These are phyloP conservation scores for Decorospora gaudefroyi DNA, from an alignment of 2,329 filamentous ascomycete genomes.

Conservation along the genomic window DNA sequence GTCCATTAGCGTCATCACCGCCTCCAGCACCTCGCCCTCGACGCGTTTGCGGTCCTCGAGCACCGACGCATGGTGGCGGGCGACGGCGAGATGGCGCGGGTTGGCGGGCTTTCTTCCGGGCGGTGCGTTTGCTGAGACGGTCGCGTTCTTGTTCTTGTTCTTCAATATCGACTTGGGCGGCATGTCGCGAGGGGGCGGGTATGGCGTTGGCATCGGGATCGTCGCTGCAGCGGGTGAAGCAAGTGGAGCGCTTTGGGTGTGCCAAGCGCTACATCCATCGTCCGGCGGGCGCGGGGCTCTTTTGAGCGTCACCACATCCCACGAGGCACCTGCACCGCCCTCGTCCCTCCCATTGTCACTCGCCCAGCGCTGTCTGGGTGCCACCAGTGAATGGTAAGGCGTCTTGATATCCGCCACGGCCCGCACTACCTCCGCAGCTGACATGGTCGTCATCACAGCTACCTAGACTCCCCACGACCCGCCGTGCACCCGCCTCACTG, in stretches of 20 bases:
- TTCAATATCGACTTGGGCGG: slow-evolving; percentile 55
- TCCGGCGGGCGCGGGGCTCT: slow-evolving; percentile 23
- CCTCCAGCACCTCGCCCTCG: slow-evolving; percentile 72
- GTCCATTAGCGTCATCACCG: slow-evolving; percentile 72
- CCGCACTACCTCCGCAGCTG: slow-evolving; percentile 20
- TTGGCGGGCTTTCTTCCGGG: slow-evolving; percentile 39
- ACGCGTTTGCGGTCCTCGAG: slow-evolving; percentile 82
- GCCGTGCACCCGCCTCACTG: slow-evolving; percentile 15
- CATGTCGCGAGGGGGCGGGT: slow-evolving; percentile 27
- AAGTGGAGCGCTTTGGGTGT: slow-evolving; percentile 12
- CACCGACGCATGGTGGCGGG: slow-evolving; percentile 78
- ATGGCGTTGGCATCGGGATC: slow-evolving; percentile 11
- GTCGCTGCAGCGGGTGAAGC: slow-evolving; percentile 7
- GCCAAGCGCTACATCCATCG: slow-evolving; percentile 19
- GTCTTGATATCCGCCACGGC: slow-evolving; percentile 8
- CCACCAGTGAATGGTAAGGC: slow-evolving; percentile 13
- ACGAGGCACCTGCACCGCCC: slow-evolving; percentile 18
- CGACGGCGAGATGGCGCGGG: slow-evolving; percentile 62
- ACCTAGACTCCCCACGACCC: slow-evolving; percentile 18
- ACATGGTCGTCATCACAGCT: slow-evolving; percentile 22
- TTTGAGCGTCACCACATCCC: slow-evolving; percentile 26
- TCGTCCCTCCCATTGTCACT: slow-evolving; percentile 12
- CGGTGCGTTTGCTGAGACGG: slow-evolving; percentile 24
- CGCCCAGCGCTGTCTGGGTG: slow-evolving; percentile 17
- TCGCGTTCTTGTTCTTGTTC: slow-evolving; percentile 26